A percentile compares a stretch with the other conserved stretches of the same genome.
phyloP scores from a whole-genome alignment of 345 rosid species.

The Geranium rotundifolium region DNA sequence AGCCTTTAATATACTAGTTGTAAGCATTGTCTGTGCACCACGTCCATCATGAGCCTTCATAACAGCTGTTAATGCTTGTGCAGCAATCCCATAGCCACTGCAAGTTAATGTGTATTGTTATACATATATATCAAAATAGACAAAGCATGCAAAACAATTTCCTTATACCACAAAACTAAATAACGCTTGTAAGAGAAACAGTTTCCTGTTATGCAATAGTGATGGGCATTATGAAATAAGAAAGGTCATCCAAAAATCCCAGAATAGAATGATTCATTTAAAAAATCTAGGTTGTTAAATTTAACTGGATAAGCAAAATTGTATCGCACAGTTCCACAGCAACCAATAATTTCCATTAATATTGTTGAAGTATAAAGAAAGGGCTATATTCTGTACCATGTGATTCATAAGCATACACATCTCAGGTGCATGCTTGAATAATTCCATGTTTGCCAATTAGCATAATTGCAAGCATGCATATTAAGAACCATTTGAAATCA shows the following conservation, averaged over 20 bases:
- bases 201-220: not conserved
- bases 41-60: slow-evolving; percentile 92
- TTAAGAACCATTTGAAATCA: not conserved
- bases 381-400: not conserved
- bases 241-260: not conserved
- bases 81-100: slow-evolving; percentile 93
- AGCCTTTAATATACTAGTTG: slow-evolving; percentile 42
- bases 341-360: not conserved
- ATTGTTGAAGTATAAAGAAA: not conserved
- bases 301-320: not conserved
- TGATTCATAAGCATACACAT: not conserved
- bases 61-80: slow-evolving; percentile 82
- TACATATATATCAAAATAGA: not conserved
- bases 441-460: not conserved
- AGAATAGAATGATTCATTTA: not conserved
- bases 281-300: not conserved
- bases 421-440: not conserved
- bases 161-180: not conserved
- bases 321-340: not conserved
- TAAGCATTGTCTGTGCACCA: slow-evolving; percentile 66
- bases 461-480: not conserved
- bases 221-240: not conserved
- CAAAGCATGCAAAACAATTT: not conserved
- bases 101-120: slow-evolving; percentile 7
- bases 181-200: not conserved